phyloP scores from a whole-genome alignment of 768 basidiomycete species.

The Podaxis pistillaris region DNA sequence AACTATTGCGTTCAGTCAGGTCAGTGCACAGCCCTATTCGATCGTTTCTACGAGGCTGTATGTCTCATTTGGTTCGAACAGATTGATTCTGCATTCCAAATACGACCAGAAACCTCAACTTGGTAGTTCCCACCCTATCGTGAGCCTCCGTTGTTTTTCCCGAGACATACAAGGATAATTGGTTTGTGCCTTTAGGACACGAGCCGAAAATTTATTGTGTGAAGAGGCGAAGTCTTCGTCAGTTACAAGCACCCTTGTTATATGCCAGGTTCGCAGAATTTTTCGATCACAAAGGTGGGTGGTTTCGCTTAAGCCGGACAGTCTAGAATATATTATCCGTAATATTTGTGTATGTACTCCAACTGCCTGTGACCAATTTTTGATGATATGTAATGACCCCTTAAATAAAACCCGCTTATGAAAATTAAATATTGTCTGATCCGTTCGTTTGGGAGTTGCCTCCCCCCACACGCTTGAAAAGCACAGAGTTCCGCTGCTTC shows the following conservation, averaged over 20 bases:
- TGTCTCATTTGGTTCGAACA: slow-evolving; percentile 20
- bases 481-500: too few species aligned
- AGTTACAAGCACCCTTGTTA: background rate
- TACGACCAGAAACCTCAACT: slow-evolving; percentile 74
- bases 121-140: slow-evolving; percentile 71
- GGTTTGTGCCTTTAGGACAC: slow-evolving; percentile 29
- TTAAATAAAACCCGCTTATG: too few species aligned
- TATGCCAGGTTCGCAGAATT: too few species aligned
- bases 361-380: too few species aligned
- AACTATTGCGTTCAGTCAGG: slow-evolving; percentile 58
- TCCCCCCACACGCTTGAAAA: too few species aligned
- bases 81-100: slow-evolving; percentile 52
- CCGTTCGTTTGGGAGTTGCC: too few species aligned
- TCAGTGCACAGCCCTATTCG: slow-evolving; percentile 20
- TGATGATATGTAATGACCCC: too few species aligned
- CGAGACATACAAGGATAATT: background rate
- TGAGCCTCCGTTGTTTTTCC: slow-evolving; percentile 22
- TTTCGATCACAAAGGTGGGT: too few species aligned
- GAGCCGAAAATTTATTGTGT: slow-evolving; percentile 31
- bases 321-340: too few species aligned
- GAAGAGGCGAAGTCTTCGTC: background rate
- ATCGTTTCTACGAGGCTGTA: background rate
- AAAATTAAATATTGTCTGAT: too few species aligned
- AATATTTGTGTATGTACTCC: too few species aligned
- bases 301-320: too few species aligned